These are phyloP conservation scores for Inosperma sp. DNA, from an alignment of 768 basidiomycete genomes.

Conservation along the genomic window DNA sequence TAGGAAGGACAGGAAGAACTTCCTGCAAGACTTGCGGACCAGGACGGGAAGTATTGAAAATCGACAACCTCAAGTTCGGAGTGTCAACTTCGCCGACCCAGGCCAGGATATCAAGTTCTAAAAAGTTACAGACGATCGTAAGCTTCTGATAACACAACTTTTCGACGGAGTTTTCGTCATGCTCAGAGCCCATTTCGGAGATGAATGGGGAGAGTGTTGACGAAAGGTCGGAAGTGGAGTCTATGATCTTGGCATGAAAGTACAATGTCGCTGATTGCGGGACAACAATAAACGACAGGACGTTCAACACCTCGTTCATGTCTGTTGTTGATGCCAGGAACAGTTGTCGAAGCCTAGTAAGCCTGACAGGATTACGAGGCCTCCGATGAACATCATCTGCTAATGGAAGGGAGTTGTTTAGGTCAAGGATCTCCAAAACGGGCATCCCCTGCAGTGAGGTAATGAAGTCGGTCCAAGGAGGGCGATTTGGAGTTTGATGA, in stretches of 20 bases:
- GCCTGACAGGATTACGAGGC: background rate
- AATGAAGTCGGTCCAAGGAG: constrained; percentile 26
- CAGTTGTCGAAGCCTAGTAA: background rate
- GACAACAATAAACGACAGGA: constrained; percentile 4
- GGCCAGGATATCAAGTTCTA: background rate
- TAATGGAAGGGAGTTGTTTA: background rate
- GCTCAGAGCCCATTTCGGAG: too few species aligned
- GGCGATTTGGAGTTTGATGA: constrained; percentile 11
- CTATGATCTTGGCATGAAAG: background rate
- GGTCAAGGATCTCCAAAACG: constrained; percentile 1
- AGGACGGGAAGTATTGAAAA: background rate
- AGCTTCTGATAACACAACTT: too few species aligned
- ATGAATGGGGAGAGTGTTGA: background rate
- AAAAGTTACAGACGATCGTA: too few species aligned
- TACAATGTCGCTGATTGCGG: constrained; percentile 5
- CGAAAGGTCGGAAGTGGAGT: background rate
- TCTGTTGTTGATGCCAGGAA: background rate
- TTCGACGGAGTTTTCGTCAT: too few species aligned
- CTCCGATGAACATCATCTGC: background rate
- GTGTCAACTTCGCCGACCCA: background rate
- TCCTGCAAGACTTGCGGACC: background rate
- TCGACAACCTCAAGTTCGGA: background rate
- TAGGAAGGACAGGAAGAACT: background rate
- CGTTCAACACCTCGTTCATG: background rate
- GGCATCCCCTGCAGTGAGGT: constrained; percentile 33